A percentile compares a stretch with the other conserved stretches of the same genome.
Evolutionary conservation across 257 asterid genomes (phyloP).

Genomic region (Nicotiana tomentosiformis): DNA sequence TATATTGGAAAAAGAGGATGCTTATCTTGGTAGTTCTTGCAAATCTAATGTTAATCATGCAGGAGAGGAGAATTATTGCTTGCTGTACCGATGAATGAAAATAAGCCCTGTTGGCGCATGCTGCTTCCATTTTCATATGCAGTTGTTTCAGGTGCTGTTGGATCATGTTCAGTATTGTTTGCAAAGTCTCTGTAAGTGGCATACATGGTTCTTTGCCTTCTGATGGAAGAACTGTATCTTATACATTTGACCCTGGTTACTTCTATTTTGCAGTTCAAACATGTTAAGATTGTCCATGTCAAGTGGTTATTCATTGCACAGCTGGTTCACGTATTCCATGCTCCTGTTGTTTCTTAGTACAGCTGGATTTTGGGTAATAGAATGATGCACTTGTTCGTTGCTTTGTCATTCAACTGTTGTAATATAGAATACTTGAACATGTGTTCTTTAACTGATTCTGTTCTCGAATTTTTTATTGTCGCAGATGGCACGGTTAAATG

Average conservation of each 20-base stretch:
- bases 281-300: constrained; percentile 80
- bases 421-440: not conserved
- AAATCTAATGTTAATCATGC: constrained; percentile 24
- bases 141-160: constrained; percentile 93
- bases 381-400: not conserved
- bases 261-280: constrained; percentile 61
- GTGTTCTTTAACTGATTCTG: constrained; percentile 1
- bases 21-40: constrained; percentile 10
- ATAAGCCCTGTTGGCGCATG: constrained; percentile 80
- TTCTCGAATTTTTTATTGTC: constrained; percentile 6
- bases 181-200: constrained; percentile 86
- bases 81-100: constrained; percentile 53
- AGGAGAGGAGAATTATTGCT: constrained; percentile 78
- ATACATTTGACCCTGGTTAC: constrained; percentile 13
- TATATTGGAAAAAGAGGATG: not conserved
- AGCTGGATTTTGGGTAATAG: constrained; percentile 95
- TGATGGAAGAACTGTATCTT: constrained; percentile 12
- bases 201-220: constrained; percentile 12
- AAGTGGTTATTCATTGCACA: constrained; percentile 77
- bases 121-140: constrained; percentile 93
- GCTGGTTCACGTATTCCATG: constrained; percentile 94
- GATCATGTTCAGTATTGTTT: constrained; percentile 90
- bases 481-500: constrained; percentile 96
- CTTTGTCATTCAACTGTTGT: constrained; percentile 12
- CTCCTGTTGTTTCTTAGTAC: constrained; percentile 79